phyloP scores from a whole-genome alignment of 495 filamentous ascomycete species.

The Neurospora africana region DNA sequence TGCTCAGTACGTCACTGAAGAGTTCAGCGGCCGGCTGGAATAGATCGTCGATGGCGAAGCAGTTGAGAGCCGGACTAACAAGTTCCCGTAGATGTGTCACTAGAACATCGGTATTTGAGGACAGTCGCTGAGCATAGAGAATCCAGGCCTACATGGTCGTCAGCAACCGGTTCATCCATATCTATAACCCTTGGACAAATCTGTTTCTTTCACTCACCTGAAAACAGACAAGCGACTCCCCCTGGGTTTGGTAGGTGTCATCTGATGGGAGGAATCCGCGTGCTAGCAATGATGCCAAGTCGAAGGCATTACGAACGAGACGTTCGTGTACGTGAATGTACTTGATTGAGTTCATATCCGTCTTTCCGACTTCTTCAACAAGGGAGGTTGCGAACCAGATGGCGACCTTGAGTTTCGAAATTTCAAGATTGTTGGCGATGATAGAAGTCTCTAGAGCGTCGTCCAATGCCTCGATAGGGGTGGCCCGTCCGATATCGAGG shows the following conservation, averaged over 20 bases:
- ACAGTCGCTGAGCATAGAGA: slow-evolving; percentile 51
- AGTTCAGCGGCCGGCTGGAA: slow-evolving; percentile 52
- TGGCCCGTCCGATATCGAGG: slow-evolving; percentile 41
- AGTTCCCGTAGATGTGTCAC: slow-evolving; percentile 47
- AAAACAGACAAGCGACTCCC: slow-evolving; percentile 49
- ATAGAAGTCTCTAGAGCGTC: slow-evolving; percentile 39
- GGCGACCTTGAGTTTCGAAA: slow-evolving; percentile 44
- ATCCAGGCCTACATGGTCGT: slow-evolving; percentile 47
- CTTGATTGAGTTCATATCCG: slow-evolving; percentile 46
- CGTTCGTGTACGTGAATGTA: slow-evolving; percentile 41
- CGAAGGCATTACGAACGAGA: slow-evolving; percentile 39
- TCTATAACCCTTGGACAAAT: not conserved
- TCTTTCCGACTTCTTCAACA: slow-evolving; percentile 65
- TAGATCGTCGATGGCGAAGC: slow-evolving; percentile 41
- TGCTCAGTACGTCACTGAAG: slow-evolving; percentile 52
- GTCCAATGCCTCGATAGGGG: slow-evolving; percentile 38
- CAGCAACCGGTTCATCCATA: not conserved
- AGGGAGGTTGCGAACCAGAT: slow-evolving; percentile 65
- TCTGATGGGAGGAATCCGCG: slow-evolving; percentile 28
- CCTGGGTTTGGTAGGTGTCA: slow-evolving; percentile 20
- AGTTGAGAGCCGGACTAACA: slow-evolving; percentile 44
- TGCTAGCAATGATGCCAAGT: slow-evolving; percentile 39
- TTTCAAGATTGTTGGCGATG: slow-evolving; percentile 44
- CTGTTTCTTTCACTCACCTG: slow-evolving; percentile 33
- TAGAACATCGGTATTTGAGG: slow-evolving; percentile 40